These are phyloP conservation scores for Cenococcum geophilum DNA, from an alignment of 495 filamentous ascomycete species.

Conservation along the genomic window DNA sequence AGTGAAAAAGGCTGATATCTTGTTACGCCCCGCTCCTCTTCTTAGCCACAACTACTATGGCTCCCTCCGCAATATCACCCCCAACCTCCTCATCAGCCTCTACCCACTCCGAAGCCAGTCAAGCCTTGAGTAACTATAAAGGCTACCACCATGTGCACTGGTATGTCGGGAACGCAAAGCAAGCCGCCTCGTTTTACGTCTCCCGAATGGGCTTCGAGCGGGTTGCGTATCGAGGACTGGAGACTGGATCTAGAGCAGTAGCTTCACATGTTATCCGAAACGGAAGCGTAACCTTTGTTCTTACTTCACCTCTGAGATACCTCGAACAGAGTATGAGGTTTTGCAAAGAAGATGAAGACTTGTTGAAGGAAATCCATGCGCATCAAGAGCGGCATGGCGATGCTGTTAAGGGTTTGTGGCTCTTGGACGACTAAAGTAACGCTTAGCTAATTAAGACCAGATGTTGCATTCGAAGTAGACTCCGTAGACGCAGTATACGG, in stretches of 20 bases:
- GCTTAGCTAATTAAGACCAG: conserved; percentile 11
- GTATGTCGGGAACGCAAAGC: conserved; percentile 95
- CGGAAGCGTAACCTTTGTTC: conserved; percentile 70
- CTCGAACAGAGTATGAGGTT: conserved; percentile 46
- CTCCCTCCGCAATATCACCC: conserved; percentile 61
- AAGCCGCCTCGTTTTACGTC: conserved; percentile 80
- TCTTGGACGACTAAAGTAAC: background rate
- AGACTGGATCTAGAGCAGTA: conserved; percentile 69
- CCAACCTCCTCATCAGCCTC: background rate
- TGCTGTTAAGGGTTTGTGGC: conserved; percentile 64
- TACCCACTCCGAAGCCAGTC: conserved; percentile 40
- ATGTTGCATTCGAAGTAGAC: conserved; percentile 84
- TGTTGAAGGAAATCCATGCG: conserved; percentile 62
- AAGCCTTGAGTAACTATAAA: conserved; percentile 39
- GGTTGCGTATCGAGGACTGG: conserved; percentile 77
- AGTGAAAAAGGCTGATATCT: background rate
- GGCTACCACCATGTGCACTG: conserved; percentile 87
- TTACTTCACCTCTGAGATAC: conserved; percentile 70
- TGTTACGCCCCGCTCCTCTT: background rate
- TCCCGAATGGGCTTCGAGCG: conserved; percentile 75
- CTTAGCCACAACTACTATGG: conserved; percentile 45
- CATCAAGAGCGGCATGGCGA: conserved; percentile 82
- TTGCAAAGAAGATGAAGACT: conserved; percentile 46
- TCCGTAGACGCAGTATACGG: conserved; percentile 67
- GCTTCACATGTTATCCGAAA: conserved; percentile 79